Conservation (phyloP, 2,329 filamentous ascomycete species). For the Trichoderma polysporum region DNA sequence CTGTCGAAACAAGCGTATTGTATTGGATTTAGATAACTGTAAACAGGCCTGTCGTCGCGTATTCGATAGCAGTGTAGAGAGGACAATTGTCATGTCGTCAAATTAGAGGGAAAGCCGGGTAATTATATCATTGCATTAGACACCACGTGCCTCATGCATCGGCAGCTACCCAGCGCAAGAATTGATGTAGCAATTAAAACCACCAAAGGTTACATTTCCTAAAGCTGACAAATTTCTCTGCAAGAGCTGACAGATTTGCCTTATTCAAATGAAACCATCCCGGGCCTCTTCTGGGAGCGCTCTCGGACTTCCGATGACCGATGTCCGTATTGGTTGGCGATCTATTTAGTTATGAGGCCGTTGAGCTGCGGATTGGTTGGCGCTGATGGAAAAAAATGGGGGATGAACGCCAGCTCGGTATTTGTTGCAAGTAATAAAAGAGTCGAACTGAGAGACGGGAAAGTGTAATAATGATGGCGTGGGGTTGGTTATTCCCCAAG, state of each 20-base stretch:
- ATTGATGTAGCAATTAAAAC: background rate
- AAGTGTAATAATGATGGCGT: background rate
- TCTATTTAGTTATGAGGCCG: background rate
- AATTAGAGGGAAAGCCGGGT: background rate
- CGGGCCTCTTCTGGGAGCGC: background rate
- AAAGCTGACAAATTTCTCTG: slow-evolving; percentile 9
- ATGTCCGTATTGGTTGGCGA: background rate
- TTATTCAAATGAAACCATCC: background rate
- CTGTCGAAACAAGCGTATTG: background rate
- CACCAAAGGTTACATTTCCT: background rate
- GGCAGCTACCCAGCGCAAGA: background rate
- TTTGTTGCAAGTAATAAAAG: background rate
- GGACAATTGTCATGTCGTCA: background rate
- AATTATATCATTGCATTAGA: background rate
- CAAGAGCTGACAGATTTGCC: background rate
- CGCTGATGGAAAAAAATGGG: background rate
- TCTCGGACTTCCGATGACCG: background rate
- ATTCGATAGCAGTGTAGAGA: background rate
- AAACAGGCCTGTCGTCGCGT: background rate
- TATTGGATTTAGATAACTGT: background rate
- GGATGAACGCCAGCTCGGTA: background rate
- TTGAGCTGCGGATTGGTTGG: background rate
- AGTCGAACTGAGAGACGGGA: background rate
- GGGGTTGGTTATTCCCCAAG: background rate
- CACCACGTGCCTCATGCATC: background rate